phyloP scores from a whole-genome alignment of 2,329 filamentous ascomycete genomes.

The Sporothrix protearum region DNA sequence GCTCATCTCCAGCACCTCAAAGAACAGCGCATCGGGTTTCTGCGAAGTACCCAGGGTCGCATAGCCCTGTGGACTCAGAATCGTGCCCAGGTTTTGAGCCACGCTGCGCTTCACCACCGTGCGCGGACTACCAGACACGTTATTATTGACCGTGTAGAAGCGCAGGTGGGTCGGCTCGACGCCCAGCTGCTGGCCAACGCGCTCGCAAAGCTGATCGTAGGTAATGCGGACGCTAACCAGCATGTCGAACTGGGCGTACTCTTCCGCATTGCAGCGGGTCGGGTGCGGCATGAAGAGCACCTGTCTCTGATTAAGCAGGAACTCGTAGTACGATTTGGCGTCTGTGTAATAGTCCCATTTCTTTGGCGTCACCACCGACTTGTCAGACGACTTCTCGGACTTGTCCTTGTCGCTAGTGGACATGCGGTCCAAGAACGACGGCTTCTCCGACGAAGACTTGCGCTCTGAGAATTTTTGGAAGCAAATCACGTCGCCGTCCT shows the following conservation, averaged over 20 bases:
- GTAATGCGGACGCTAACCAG: slow-evolving; percentile 81
- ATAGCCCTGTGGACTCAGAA: slow-evolving; percentile 72
- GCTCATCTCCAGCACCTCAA: slow-evolving; percentile 91
- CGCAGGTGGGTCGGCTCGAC: slow-evolving; percentile 83
- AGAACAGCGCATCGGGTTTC: slow-evolving; percentile 76
- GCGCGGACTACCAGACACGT: slow-evolving; percentile 71
- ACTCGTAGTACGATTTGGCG: slow-evolving; percentile 87
- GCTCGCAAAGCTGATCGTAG: slow-evolving; percentile 82
- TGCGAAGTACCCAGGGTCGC: slow-evolving; percentile 68
- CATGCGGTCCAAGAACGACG: slow-evolving; percentile 28
- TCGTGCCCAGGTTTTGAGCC: slow-evolving; percentile 69
- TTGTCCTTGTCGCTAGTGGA: neutral
- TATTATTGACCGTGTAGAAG: slow-evolving; percentile 78
- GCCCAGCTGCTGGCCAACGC: slow-evolving; percentile 72
- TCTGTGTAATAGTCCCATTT: slow-evolving; percentile 60
- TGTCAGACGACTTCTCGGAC: slow-evolving; percentile 35
- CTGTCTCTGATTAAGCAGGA: slow-evolving; percentile 76
- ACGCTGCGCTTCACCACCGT: slow-evolving; percentile 68
- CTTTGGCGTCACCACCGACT: slow-evolving; percentile 35
- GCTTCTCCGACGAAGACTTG: slow-evolving; percentile 38
- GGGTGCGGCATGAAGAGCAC: slow-evolving; percentile 74
- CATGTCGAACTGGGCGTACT: slow-evolving; percentile 68
- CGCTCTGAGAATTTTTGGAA: slow-evolving; percentile 68
- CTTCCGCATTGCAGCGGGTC: slow-evolving; percentile 50
- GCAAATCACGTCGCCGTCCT: slow-evolving; percentile 95